Percentiles rank a stretch among this genome's conserved stretches.
Evolutionary conservation across 2,329 filamentous ascomycete species (phyloP).

Genomic region (Penicillium sclerotiorum): DNA sequence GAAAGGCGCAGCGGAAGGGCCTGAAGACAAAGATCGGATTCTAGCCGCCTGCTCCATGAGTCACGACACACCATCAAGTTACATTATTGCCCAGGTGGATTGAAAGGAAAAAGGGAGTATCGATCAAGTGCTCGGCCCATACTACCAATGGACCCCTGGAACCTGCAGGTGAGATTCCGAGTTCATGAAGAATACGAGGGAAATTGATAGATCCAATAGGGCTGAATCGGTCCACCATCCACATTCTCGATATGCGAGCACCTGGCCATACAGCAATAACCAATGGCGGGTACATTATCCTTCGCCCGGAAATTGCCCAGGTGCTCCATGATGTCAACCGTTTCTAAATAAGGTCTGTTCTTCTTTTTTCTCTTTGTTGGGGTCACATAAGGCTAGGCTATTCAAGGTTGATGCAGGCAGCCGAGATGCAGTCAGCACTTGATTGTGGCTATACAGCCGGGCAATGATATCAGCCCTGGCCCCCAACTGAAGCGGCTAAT

Average conservation of each 20-base stretch:
- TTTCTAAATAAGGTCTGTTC: too few relatives aligned
- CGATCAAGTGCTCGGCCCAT: neutral
- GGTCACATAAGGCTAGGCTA: too few relatives aligned
- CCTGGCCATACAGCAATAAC: too few relatives aligned
- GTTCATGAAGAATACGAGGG: neutral
- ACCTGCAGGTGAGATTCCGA: neutral
- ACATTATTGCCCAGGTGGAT: neutral
- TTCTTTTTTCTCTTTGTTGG: too few relatives aligned
- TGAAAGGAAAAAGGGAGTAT: neutral
- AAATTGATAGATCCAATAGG: neutral
- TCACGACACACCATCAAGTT: conserved; percentile 5
- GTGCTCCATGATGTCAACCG: too few relatives aligned
- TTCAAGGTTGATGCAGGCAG: neutral
- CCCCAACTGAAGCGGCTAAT: too few relatives aligned
- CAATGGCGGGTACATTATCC: too few relatives aligned
- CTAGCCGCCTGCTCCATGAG: conserved; percentile 8
- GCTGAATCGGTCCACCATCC: too few relatives aligned
- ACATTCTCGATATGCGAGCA: too few relatives aligned
- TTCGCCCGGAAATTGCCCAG: too few relatives aligned
- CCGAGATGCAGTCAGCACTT: neutral
- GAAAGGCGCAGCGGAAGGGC: neutral
- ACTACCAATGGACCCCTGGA: neutral
- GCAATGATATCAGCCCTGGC: neutral
- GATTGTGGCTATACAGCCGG: neutral
- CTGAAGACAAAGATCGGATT: neutral